Conservation (phyloP, 257 asterid species). For the Ophiorrhiza pumila region DNA sequence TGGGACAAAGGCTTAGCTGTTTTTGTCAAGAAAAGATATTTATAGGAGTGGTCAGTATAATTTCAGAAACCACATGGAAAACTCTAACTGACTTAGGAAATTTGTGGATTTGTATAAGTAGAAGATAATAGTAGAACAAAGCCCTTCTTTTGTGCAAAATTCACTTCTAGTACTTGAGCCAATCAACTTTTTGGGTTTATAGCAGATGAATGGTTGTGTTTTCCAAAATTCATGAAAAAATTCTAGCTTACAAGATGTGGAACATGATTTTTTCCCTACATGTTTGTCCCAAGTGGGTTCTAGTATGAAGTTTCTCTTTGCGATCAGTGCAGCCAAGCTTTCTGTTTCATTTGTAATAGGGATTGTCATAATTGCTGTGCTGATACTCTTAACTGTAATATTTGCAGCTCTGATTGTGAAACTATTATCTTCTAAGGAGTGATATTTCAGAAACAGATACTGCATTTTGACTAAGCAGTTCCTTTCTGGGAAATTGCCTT, state of each 20-base stretch:
- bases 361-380: not conserved
- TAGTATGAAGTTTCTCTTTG: not conserved
- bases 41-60: not conserved
- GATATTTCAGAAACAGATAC: not conserved
- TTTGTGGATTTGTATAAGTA: not conserved
- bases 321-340: not conserved
- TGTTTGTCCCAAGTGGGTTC: not conserved
- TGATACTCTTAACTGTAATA: not conserved
- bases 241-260: not conserved
- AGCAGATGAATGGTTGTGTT: not conserved
- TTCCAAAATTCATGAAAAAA: not conserved
- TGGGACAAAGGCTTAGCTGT: too few species aligned
- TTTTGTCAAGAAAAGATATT: too few species aligned
- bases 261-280: not conserved
- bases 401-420: not conserved
- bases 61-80: not conserved
- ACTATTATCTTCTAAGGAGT: not conserved
- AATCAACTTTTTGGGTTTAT: not conserved
- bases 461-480: not conserved
- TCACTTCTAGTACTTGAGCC: not conserved
- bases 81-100: not conserved
- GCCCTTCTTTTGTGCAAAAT: not conserved
- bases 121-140: not conserved
- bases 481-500: not conserved
- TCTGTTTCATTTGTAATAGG: not conserved